phyloP scores from a whole-genome alignment of 2,329 filamentous ascomycete genomes.

The Calonectria henricotiae region DNA sequence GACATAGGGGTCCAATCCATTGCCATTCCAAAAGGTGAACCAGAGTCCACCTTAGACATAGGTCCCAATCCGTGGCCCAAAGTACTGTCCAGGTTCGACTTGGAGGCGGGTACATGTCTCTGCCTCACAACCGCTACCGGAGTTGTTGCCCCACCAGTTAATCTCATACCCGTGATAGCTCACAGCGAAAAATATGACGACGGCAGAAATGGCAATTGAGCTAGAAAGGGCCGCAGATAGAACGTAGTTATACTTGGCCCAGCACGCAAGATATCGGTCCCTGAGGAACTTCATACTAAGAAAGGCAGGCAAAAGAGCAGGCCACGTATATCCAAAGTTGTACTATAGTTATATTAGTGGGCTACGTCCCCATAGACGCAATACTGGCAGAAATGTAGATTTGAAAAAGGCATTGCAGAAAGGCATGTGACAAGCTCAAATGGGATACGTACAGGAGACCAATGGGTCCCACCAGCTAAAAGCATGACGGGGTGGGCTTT shows the following conservation, averaged over 20 bases:
- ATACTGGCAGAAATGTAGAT: background rate
- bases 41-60: conserved; percentile 29
- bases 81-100: conserved; percentile 52
- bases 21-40: background rate
- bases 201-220: conserved; percentile 64
- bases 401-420: background rate
- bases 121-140: conserved; percentile 52
- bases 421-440: too few species aligned
- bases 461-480: conserved; percentile 60
- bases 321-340: conserved; percentile 65
- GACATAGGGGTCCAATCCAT: background rate
- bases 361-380: background rate
- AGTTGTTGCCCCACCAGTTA: conserved; percentile 65
- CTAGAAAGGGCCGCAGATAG: conserved; percentile 65
- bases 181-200: conserved; percentile 69
- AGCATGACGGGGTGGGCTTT: conserved; percentile 65
- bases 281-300: conserved; percentile 66
- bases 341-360: conserved; percentile 49
- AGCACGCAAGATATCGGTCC: conserved; percentile 63
- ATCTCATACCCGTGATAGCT: conserved; percentile 59
- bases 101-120: conserved; percentile 45
- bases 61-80: conserved; percentile 49
- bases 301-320: conserved; percentile 65
- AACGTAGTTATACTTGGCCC: conserved; percentile 68
- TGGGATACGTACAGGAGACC: conserved; percentile 54